A percentile compares a stretch with the other conserved stretches of the same genome.
Evolutionary conservation across 768 basidiomycete genomes (phyloP).

Genomic region (Xerocomus potaroensis): DNA sequence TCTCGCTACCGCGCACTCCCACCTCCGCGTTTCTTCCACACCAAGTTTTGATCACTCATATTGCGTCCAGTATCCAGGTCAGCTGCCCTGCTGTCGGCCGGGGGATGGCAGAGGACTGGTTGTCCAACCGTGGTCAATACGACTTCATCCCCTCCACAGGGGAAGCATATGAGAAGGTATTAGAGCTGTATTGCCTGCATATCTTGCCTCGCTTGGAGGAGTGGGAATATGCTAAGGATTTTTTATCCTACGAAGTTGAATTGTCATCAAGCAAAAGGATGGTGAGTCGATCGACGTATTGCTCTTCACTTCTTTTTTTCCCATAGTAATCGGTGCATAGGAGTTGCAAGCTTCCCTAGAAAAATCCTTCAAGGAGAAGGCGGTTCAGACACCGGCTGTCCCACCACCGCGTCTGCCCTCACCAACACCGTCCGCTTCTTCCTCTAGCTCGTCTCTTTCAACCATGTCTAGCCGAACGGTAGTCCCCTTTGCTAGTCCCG

Average conservation of each 20-base stretch:
- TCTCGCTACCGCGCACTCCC: constrained; percentile 33
- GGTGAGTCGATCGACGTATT: constrained; percentile 36
- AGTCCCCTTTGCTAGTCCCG: constrained; percentile 39
- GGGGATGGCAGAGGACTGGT: constrained; percentile 74
- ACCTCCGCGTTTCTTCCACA: constrained; percentile 60
- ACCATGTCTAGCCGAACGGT: constrained; percentile 71
- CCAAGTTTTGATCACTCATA: constrained; percentile 65
- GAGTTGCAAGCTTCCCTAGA: constrained; percentile 32
- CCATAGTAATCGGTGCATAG: constrained; percentile 12
- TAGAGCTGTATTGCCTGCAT: constrained; percentile 74
- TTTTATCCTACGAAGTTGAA: constrained; percentile 69
- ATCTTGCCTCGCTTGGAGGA: constrained; percentile 68
- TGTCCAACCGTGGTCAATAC: constrained; percentile 51
- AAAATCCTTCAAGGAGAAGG: constrained; percentile 31
- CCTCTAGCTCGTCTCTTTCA: constrained; percentile 62
- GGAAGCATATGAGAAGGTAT: constrained; percentile 66
- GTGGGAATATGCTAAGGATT: constrained; percentile 79
- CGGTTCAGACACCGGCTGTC: constrained; percentile 15
- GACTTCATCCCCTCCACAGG: constrained; percentile 29
- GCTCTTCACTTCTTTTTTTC: too few relatives aligned
- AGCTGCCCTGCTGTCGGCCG: constrained; percentile 58
- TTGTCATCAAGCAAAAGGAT: constrained; percentile 45
- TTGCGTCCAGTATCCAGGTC: constrained; percentile 65
- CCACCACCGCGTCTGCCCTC: constrained; percentile 35
- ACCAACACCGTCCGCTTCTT: constrained; percentile 53